Evolutionary conservation across 1,284 basidiomycete species (phyloP).

Genomic region (Marasmius sp.): DNA sequence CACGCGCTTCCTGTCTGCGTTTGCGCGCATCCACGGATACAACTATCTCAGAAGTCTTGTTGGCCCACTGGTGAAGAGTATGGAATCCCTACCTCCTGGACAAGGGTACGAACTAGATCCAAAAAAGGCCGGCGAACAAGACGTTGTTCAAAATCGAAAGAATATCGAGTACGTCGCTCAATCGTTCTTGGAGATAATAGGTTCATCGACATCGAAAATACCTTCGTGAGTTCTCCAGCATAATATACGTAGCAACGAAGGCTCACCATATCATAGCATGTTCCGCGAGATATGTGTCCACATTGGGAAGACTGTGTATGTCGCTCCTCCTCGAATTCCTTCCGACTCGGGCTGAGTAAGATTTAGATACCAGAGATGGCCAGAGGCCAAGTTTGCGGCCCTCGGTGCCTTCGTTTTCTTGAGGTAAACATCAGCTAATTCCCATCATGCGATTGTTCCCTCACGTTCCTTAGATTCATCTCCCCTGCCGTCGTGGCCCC

Average conservation of each 20-base stretch:
- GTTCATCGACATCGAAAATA: slow-evolving; percentile 67
- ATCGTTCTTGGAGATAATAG: slow-evolving; percentile 76
- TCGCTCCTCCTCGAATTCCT: slow-evolving; percentile 14
- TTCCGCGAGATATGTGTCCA: slow-evolving; percentile 87
- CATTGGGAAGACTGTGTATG: slow-evolving; percentile 81
- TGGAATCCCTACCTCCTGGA: slow-evolving; percentile 71
- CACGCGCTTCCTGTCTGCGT: slow-evolving; percentile 81
- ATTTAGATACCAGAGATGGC: slow-evolving; percentile 46
- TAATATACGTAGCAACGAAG: neutral
- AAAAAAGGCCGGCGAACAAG: slow-evolving; percentile 57
- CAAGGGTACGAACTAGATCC: slow-evolving; percentile 83
- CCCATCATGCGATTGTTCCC: slow-evolving; percentile 4
- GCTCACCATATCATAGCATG: slow-evolving; percentile 51
- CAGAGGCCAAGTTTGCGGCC: slow-evolving; percentile 82
- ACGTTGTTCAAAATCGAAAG: slow-evolving; percentile 67
- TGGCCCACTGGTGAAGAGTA: slow-evolving; percentile 72
- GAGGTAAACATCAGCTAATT: slow-evolving; percentile 43
- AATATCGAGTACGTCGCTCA: slow-evolving; percentile 76
- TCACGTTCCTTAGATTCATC: slow-evolving; percentile 56
- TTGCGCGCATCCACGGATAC: slow-evolving; percentile 86
- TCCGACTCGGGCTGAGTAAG: slow-evolving; percentile 8
- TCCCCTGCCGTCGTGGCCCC: slow-evolving; percentile 87
- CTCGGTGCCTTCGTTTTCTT: slow-evolving; percentile 92
- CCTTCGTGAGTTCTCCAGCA: slow-evolving; percentile 63
- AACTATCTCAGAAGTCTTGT: slow-evolving; percentile 82